Evolutionary conservation across 495 filamentous ascomycete genomes (phyloP).

Genomic region (Penicillium goetzii): DNA sequence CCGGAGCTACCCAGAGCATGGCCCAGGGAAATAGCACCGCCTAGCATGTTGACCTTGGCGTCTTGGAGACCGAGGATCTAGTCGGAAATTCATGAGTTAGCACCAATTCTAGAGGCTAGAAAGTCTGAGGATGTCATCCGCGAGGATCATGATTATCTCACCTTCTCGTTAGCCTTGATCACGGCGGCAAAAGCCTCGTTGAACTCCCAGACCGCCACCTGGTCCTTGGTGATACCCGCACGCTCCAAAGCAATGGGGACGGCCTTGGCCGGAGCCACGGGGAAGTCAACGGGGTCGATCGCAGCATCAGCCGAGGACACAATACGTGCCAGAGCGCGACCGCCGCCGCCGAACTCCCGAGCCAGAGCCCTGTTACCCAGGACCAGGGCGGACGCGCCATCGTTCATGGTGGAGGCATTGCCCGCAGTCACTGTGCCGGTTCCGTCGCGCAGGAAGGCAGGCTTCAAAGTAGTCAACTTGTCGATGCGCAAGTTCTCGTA

Average conservation of each 20-base stretch:
- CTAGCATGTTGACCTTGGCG: constrained; percentile 81
- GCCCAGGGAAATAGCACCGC: constrained; percentile 91
- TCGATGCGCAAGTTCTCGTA: constrained; percentile 82
- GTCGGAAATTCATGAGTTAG: constrained; percentile 20
- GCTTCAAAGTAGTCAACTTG: constrained; percentile 84
- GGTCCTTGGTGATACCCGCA: constrained; percentile 84
- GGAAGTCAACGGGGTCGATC: constrained; percentile 93
- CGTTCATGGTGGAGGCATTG: constrained; percentile 90
- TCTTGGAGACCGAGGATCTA: constrained; percentile 78
- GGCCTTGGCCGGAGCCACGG: constrained; percentile 87
- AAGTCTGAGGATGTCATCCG: not conserved
- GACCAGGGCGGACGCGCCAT: constrained; percentile 91
- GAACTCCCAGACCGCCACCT: constrained; percentile 95
- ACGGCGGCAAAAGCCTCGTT: constrained; percentile 98
- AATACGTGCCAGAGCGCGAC: constrained; percentile 81
- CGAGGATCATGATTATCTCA: constrained; percentile 33
- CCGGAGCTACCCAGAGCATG: constrained; percentile 95
- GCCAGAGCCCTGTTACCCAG: constrained; percentile 77
- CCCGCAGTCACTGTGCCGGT: constrained; percentile 92
- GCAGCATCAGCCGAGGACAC: constrained; percentile 88
- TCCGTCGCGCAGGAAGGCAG: constrained; percentile 83
- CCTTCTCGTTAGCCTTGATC: constrained; percentile 93
- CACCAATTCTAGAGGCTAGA: not conserved
- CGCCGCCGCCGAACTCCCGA: constrained; percentile 69
- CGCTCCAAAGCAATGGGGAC: constrained; percentile 88